A percentile compares a stretch with the other conserved stretches of the same genome.
phyloP scores from a whole-genome alignment of 352 stramenopile genomes.

The Bremia lactucae region DNA sequence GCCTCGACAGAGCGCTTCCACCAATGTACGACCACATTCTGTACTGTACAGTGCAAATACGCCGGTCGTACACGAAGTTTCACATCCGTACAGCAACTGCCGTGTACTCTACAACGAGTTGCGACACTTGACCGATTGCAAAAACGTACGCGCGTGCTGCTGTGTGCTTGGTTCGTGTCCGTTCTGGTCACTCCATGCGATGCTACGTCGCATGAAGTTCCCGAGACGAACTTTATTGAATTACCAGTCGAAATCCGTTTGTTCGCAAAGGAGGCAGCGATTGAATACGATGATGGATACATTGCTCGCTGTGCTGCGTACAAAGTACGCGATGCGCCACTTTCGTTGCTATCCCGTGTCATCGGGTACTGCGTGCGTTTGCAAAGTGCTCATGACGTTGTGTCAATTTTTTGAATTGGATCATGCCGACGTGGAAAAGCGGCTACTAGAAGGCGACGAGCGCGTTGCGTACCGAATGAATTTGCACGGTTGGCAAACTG shows the following conservation, averaged over 20 bases:
- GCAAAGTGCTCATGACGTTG: constrained; percentile 30
- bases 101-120: constrained; percentile 35
- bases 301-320: constrained; percentile 20
- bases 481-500: constrained; percentile 32
- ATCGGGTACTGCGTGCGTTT: constrained; percentile 8
- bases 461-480: constrained; percentile 23
- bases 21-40: too few relatives aligned
- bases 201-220: constrained; percentile 39
- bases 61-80: constrained; percentile 30
- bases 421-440: constrained; percentile 8
- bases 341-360: constrained; percentile 18
- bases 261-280: constrained; percentile 15
- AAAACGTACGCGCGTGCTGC: constrained; percentile 28
- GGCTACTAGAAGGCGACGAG: constrained; percentile 15
- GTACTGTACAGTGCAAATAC: too few relatives aligned
- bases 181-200: constrained; percentile 41
- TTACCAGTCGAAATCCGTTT: constrained; percentile 26
- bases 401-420: constrained; percentile 32
- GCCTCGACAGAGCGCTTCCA: too few relatives aligned
- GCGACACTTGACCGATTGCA: constrained; percentile 29
- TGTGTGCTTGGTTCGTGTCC: constrained; percentile 44
- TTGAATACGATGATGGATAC: constrained; percentile 22
- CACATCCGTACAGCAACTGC: constrained; percentile 45
- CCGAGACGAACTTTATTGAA: constrained; percentile 40
- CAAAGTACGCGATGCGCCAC: constrained; percentile 21